Evolutionary conservation across 2,329 filamentous ascomycete species (phyloP), one percentile per base, ranked within the genome.

Genomic region (Microcyclospora tardicrescens): DNA sequence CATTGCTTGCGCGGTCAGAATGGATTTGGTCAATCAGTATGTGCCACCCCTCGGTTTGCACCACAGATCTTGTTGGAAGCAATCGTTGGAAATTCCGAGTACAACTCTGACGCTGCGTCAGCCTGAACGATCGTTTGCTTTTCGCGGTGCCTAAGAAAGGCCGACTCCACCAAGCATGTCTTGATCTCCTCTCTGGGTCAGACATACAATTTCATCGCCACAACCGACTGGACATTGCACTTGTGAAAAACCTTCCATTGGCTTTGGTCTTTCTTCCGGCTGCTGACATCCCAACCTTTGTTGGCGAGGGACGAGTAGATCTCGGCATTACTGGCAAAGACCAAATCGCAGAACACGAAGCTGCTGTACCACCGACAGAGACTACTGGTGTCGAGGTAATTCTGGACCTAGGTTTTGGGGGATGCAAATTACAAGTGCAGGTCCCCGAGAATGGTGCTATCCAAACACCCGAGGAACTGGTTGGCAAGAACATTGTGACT

Each of bases 121-220:
- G 86, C 68, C 73, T 95, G 59, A 85, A 91, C 71, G 87, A 89
- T 58, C 82, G 91, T 49, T 74, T 96, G 41, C 75, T 96, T 46
- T 95, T 98, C 60, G 91, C 91, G 45, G 84, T 98, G n/a, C 91
- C 91, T 44, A 98, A 98, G 69, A 98, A 98, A 81, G 91, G 91
- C 47, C 84, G 91, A 40, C 78, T 98, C 39, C 83, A 95, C 64
- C 76, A 85, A 64, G 77, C 84, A 42, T 78, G 84, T 39, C 76
- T 98, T 36, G 86, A 96, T 61, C 79, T 98, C 37, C 81, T 98
- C 39, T 74, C 87, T 57, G 91, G 91, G 49, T 85, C 83, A 54
- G 91, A 98, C 62, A 89, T 98, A 54, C 86, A 98, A 62, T 98
- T 98, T 69, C 80, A 84, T 61, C 81, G 91, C 57, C 86, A 95